These are phyloP conservation scores for Saccharomyces mikatae DNA, from an alignment of 805 yeast genomes.

Conservation along the genomic window DNA sequence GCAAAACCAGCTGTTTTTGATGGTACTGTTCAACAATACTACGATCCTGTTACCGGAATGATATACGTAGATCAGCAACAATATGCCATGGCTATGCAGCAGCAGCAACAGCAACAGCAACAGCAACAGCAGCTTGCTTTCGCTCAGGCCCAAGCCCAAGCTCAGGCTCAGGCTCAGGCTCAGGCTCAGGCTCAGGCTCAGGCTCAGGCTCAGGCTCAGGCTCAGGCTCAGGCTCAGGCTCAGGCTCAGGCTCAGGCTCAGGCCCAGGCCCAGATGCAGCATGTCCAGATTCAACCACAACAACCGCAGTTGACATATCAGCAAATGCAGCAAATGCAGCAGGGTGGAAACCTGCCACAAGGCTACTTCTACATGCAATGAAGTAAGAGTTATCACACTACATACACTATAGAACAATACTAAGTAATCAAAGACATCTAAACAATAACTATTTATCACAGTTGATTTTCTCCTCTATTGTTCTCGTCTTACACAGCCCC, in stretches of 20 bases:
- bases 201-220: conserved; percentile 7
- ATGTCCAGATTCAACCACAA: conserved; percentile 12
- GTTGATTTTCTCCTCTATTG: neutral
- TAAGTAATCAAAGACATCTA: neutral
- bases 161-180: conserved; percentile 17
- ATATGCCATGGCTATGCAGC: conserved; percentile 30
- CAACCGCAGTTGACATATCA: conserved; percentile 13
- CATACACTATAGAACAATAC: neutral
- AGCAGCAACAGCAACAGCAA: conserved; percentile 14
- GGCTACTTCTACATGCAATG: conserved; percentile 11
- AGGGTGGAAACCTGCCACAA: conserved; percentile 7
- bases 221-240: conserved; percentile 10
- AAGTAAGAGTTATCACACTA: neutral
- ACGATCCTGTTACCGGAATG: conserved; percentile 65
- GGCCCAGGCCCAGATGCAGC: conserved; percentile 9
- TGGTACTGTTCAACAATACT: conserved; percentile 48
- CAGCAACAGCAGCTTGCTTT: conserved; percentile 13
- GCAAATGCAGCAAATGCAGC: conserved; percentile 4
- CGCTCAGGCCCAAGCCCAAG: conserved; percentile 17
- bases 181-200: conserved; percentile 12
- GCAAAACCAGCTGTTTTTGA: conserved; percentile 24
- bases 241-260: conserved; percentile 6
- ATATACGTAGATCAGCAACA: conserved; percentile 63
- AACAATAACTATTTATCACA: neutral
- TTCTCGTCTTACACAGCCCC: neutral